These are phyloP conservation scores for Leucocoprinus sp. DNA, from an alignment of 768 basidiomycete genomes.

Conservation along the genomic window DNA sequence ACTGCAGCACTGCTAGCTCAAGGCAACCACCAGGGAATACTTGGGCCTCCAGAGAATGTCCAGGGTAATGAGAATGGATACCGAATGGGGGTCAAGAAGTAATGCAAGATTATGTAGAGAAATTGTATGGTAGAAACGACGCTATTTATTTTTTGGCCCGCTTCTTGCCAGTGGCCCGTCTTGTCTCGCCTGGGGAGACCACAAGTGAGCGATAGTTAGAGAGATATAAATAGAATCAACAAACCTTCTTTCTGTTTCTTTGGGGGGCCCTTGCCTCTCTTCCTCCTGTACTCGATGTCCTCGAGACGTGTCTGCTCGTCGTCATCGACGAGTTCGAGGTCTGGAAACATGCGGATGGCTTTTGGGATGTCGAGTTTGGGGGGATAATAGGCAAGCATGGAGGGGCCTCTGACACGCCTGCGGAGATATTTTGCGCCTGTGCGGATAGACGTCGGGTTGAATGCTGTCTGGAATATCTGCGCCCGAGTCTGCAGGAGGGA, in stretches of 20 bases:
- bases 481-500: constrained; percentile 60
- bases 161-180: neutral
- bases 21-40: neutral
- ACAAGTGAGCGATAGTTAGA: neutral
- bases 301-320: constrained; percentile 59
- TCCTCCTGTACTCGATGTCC: constrained; percentile 61
- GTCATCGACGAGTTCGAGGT: constrained; percentile 53
- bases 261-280: constrained; percentile 77
- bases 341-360: constrained; percentile 44
- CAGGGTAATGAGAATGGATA: neutral
- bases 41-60: neutral
- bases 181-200: constrained; percentile 5
- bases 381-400: constrained; percentile 83
- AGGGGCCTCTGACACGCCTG: constrained; percentile 71
- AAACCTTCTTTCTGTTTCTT: constrained; percentile 57
- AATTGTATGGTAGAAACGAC: too few relatives aligned
- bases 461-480: constrained; percentile 77
- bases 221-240: constrained; percentile 25
- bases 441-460: constrained; percentile 74
- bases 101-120: too few relatives aligned
- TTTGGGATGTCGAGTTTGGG: constrained; percentile 44
- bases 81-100: neutral
- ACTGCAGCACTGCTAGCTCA: neutral
- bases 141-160: too few relatives aligned
- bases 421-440: constrained; percentile 92